A percentile compares a stretch with the other conserved stretches of the same genome.
Conservation (phyloP, 2,329 filamentous ascomycete species). For the Leptodontidium sp. region DNA sequence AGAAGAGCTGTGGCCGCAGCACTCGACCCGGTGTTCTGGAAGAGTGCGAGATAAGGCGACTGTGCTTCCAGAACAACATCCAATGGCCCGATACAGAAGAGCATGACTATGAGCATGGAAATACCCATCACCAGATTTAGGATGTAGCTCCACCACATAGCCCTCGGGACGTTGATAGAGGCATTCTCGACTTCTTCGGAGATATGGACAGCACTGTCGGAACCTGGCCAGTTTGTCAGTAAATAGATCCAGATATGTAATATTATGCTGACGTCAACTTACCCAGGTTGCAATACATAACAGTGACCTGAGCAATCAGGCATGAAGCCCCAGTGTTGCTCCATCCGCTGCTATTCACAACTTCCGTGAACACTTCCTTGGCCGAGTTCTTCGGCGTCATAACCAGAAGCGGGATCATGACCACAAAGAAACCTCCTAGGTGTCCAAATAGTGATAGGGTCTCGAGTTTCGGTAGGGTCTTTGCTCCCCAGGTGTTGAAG, state of each 20-base stretch:
- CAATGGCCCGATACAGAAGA: conserved; percentile 48
- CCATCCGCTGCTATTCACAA: conserved; percentile 48
- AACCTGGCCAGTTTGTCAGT: conserved; percentile 25
- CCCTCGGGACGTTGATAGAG: conserved; percentile 55
- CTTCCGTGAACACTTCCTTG: conserved; percentile 45
- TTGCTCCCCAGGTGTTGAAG: conserved; percentile 55
- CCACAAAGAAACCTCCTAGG: conserved; percentile 53
- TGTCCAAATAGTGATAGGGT: conserved; percentile 55
- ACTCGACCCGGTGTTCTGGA: conserved; percentile 53
- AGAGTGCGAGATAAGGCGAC: conserved; percentile 50
- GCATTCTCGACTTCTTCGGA: conserved; percentile 60
- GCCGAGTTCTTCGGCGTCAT: conserved; percentile 42
- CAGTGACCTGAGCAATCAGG: conserved; percentile 48
- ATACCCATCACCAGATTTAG: conserved; percentile 58
- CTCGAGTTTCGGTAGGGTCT: conserved; percentile 53
- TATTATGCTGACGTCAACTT: conserved; percentile 30
- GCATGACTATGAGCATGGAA: conserved; percentile 47
- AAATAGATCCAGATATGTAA: neutral
- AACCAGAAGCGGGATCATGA: conserved; percentile 51
- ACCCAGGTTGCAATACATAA: conserved; percentile 44
- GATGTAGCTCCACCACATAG: conserved; percentile 56
- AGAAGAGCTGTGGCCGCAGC: conserved; percentile 56
- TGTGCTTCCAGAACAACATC: conserved; percentile 55
- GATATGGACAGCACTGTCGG: conserved; percentile 48
- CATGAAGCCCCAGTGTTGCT: conserved; percentile 46